Base-by-base conservation (phyloP, 352 stramenopile genomes). In the Peronospora farinosa region DNA sequence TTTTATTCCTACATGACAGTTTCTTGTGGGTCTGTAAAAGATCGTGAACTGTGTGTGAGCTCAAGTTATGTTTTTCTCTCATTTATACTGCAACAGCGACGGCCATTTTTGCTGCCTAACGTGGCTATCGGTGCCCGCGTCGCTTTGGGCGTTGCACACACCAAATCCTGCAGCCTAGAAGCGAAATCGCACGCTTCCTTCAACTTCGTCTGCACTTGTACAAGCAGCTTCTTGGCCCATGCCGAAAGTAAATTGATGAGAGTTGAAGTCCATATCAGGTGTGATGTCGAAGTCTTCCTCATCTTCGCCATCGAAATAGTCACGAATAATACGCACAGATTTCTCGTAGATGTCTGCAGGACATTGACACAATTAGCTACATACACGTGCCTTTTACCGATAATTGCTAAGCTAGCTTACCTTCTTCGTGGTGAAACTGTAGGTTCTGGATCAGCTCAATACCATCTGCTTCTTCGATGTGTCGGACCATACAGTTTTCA, bases 271-370 rank as follows among this genome's bases (percentile, higher is more conserved):
- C 44, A 78, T 76, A 11, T 69, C 63, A 10, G 81, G 77, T 23
- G 65, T 57, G n/a, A 72, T 47, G n/a, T 80, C 65, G 21, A 73
- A 76, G 62, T 97, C 95, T 52, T 98, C 96, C 21, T 98, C 96
- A 41, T 98, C 95, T 48, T 98, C 96, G 13, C 95, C 93, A 31
- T 95, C 94, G 70, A 98, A 99, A 77, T 98, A 98, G 21, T 94
- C 95, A 60, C 96, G 92, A 21, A 99, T 78, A 51, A 99, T 97
- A 52, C 87, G 86, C 43, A 98, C 71, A 33, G 90, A 92, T 62
- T 97, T 97, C 25, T 96, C 67, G 61, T 97, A 98, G 23, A 98
- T 84, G 21, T 84, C 82, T 93, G 54, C 36, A 40, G 37, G 6
- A 6, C 15, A 30, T 25, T 11, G 1, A 13, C 23, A 39, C 31